Base-by-base conservation (phyloP, 1,284 basidiomycete species). In the Marasmius fiardii region DNA sequence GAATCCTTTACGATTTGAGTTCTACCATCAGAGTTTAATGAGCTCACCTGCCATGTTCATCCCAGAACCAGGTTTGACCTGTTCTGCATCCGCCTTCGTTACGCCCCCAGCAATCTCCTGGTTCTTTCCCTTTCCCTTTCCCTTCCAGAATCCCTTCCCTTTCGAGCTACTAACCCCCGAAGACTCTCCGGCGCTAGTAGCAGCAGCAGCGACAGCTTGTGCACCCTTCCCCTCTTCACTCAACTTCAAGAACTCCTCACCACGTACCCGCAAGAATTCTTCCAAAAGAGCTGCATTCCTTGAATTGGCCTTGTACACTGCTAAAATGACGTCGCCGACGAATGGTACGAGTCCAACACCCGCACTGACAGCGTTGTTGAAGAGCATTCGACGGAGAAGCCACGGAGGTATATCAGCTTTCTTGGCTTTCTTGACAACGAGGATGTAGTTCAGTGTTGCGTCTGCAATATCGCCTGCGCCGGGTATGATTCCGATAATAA, bases 271-370 rank as follows among this genome's bases (percentile, higher is more conserved):
- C 53, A 92, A 67, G 67, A 79, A 88, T 69, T 90, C 88, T 63
- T 90, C 87, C 35, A 92, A 73, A 20, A 92, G 70, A 2, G 78
- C 78, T 2, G 92, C 93, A 66, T 97, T 97, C 60, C 95, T 79
- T 43, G 85, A 91, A 71, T 97, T 98, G n/a, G 93, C 85, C 68
- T 93, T 95, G 80, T 79, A 96, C 4, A 72, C 74, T 50, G 76
- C 93, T 66, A 93, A 69, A 3, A 86, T 67, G 50, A 97, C 68
- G 68, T 95, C 93, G 2, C 94, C 95, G 0, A 83, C 79, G 39
- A 93, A 43, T 0, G 94, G 95, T 3, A 97, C 72, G 52, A 95
- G 72, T 28, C 93, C 92, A 5, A 92, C 75, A 0, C 76, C 80
- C 0, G 83, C 83, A 18, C 88, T 86, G 14, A 95, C 73, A 4